These are phyloP conservation scores for Colletotrichum melonis DNA, from an alignment of 2,329 filamentous ascomycete species.

Conservation along the genomic window DNA sequence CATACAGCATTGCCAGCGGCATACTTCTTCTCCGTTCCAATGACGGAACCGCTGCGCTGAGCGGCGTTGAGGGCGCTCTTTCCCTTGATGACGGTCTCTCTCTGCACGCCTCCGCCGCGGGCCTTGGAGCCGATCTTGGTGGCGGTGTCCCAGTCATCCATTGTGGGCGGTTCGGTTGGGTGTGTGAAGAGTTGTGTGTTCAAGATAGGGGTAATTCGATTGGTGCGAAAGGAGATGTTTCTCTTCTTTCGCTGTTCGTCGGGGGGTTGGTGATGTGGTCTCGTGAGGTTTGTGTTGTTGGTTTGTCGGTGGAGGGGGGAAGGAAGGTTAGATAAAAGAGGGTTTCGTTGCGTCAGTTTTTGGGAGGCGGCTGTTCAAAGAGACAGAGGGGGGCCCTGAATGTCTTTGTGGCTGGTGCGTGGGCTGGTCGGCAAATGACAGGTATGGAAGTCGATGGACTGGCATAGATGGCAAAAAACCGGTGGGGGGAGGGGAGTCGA, in stretches of 20 bases:
- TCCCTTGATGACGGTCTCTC: constrained; percentile 91
- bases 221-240: too few species aligned
- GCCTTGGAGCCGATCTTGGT: constrained; percentile 95
- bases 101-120: constrained; percentile 72
- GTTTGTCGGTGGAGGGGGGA: neutral
- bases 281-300: neutral
- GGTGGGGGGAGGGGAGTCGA: constrained; percentile 6
- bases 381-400: neutral
- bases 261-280: neutral
- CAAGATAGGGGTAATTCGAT: neutral
- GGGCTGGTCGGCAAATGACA: constrained; percentile 24
- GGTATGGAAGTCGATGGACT: constrained; percentile 42
- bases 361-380: constrained; percentile 1
- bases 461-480: constrained; percentile 40
- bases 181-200: constrained; percentile 22
- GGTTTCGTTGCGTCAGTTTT: constrained; percentile 31
- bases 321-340: constrained; percentile 9
- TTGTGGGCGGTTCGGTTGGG: constrained; percentile 60
- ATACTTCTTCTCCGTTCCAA: constrained; percentile 93
- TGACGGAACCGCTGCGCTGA: constrained; percentile 78
- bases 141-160: constrained; percentile 84
- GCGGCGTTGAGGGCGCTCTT: constrained; percentile 89
- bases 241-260: neutral
- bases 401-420: constrained; percentile 19
- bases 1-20: constrained; percentile 82